Conservation (phyloP, 139 green algal genomes). For the Micractinium sp. region DNA sequence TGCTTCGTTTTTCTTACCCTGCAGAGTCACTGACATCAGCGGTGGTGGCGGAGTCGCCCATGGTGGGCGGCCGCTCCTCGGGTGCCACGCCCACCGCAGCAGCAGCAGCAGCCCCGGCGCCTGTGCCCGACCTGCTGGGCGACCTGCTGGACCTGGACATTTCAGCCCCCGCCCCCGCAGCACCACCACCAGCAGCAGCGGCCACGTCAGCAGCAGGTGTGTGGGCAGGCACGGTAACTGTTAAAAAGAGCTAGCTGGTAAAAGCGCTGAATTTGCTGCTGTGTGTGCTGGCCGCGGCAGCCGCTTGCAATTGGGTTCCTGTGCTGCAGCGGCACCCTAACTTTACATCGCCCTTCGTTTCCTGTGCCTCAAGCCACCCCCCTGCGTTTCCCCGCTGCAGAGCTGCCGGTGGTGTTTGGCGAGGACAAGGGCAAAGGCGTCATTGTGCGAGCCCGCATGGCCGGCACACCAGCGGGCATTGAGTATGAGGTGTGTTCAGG, state of each 20-base stretch:
- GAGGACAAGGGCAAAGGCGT: constrained; percentile 82
- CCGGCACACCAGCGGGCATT: neutral
- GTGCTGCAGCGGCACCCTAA: neutral
- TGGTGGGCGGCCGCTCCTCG: neutral
- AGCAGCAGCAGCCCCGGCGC: constrained; percentile 1
- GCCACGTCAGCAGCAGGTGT: constrained; percentile 58
- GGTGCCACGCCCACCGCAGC: constrained; percentile 8
- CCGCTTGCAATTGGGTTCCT: neutral
- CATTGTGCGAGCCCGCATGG: constrained; percentile 59
- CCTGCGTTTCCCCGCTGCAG: constrained; percentile 10
- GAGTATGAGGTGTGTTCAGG: neutral
- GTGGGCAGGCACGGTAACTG: constrained; percentile 31
- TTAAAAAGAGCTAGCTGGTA: neutral
- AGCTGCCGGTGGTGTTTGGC: constrained; percentile 73
- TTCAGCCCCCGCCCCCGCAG: constrained; percentile 20
- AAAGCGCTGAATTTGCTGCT: neutral
- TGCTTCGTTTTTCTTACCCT: no score
- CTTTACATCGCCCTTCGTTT: neutral
- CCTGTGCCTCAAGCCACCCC: no score
- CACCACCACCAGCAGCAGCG: constrained; percentile 31
- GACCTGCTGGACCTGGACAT: constrained; percentile 79
- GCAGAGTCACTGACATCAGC: constrained; percentile 19
- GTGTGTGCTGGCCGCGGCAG: neutral
- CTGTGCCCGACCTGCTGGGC: constrained; percentile 62
- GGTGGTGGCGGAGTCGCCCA: constrained; percentile 3